phyloP scores from a whole-genome alignment of 2,329 filamentous ascomycete genomes.

The Fonsecaea nubica region DNA sequence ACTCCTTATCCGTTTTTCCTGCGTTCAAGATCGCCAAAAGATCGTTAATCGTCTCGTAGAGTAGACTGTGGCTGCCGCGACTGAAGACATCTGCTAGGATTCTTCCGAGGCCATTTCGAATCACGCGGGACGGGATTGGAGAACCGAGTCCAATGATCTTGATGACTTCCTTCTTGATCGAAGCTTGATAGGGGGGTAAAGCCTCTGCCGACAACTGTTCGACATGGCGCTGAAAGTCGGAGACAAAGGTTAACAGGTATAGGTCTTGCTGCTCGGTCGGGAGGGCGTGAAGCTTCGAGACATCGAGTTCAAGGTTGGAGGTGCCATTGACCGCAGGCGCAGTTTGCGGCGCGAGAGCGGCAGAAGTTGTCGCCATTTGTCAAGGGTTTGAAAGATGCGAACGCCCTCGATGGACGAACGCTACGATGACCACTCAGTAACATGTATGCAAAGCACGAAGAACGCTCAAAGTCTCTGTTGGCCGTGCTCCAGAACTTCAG shows the following conservation, averaged over 20 bases:
- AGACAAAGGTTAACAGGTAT: slow-evolving; percentile 87
- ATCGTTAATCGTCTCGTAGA: slow-evolving; percentile 95
- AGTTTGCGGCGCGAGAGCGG: slow-evolving; percentile 18
- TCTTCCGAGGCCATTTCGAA: slow-evolving; percentile 85
- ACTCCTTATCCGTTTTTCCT: slow-evolving; percentile 78
- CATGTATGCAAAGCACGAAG: slow-evolving; percentile 24
- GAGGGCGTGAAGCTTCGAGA: slow-evolving; percentile 85
- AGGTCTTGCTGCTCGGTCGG: slow-evolving; percentile 95
- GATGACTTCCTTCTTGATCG: slow-evolving; percentile 91
- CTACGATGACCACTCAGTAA: slow-evolving; percentile 7
- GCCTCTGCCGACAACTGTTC: slow-evolving; percentile 75
- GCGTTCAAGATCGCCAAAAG: slow-evolving; percentile 74
- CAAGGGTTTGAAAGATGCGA: slow-evolving; percentile 17
- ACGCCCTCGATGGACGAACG: slow-evolving; percentile 32
- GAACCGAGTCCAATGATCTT: slow-evolving; percentile 84
- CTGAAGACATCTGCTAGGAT: slow-evolving; percentile 83
- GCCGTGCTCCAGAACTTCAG: background rate
- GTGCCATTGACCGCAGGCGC: slow-evolving; percentile 31
- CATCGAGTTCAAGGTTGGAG: slow-evolving; percentile 71
- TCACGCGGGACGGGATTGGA: slow-evolving; percentile 83
- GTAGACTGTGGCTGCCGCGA: slow-evolving; percentile 84
- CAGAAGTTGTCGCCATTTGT: slow-evolving; percentile 28
- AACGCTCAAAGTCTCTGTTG: background rate
- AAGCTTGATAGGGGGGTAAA: slow-evolving; percentile 85
- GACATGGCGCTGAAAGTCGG: slow-evolving; percentile 81